Base-by-base conservation (phyloP, 2,329 filamentous ascomycete genomes). In the Fusarium foetens region DNA sequence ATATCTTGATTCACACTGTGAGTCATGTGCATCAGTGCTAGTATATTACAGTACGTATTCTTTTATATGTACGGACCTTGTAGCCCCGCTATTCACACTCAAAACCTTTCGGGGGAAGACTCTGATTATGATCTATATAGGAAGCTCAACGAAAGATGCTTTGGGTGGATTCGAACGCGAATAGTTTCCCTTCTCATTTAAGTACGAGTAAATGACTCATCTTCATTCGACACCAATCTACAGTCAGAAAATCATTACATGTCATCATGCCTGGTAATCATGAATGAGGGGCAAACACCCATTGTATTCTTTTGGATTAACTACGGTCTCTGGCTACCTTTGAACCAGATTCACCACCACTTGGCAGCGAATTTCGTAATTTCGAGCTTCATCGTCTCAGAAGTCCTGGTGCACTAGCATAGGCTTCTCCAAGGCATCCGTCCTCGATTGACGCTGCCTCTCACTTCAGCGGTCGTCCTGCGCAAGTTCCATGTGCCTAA, bases 351-450 rank as follows among this genome's bases (percentile, higher is more conserved):
- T 52, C 73, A 75, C 74, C 58, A 58, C 76, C 76, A 77, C 76
- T 77, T 77, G 76, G 74, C 66, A 59, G 68, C 68, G 68, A 73
- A 73, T 71, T 54, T 75, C 74, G 69, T 59, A 77, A 71, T 70
- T 65, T 71, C 64, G 70, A 75, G 71, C 66, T 72, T 73, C 66
- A 60, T 72, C 70, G 66, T 75, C 68, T 68, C 52, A 66, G 72
- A 75, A 76, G 75, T 55, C 62, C 57, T 57, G 57, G 70, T 77
- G 75, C 77, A 78, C 77, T 78, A 68, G 75, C 77, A 78, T 69
- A 64, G 68, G 68, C 71, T 73, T 75, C 75, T 48, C 68, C 42
- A 61, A 67, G 59, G 59, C 59, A 58, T 58, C 43, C 63, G 64
- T 68, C 68, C 67, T 75, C 61, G 48, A 63, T 64, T 61, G 63